Evolutionary conservation across 1,284 basidiomycete species (phyloP), one percentile per base, ranked within the genome.

Genomic region (Ceratobasidium sp.): DNA sequence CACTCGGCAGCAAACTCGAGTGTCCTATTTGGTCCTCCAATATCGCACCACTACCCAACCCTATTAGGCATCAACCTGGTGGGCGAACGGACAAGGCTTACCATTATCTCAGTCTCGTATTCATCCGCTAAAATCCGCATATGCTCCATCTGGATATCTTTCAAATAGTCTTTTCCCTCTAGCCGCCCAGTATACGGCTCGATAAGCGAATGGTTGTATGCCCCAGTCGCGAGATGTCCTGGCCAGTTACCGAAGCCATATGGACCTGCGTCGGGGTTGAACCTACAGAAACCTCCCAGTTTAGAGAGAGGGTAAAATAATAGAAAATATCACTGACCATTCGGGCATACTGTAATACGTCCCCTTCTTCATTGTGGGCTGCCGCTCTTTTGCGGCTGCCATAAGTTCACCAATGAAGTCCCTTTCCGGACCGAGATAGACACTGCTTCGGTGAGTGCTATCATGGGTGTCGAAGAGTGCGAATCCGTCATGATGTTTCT

Each of bases 61-160:
- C 29, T 54, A 1, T 54, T 54, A 22, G 53, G 6, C 4, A 54
- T 27, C 6, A 24, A 41, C 11, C 36, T 11, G 6, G 36, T 41
- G 11, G 11, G 36, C 36, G 36, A 11, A 11, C 36, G 11, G 29
- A 51, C 19, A 3, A 6, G 22, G 65, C 82, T 31, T 63, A 86
- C 87, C 88, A 89, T 85, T 54, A 89, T 87, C 75, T 89, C 87
- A 0, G 84, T 84, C 47, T 83, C 85, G 62, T 89, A 89, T n/a
- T 84, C 83, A n/a, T 84, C 78, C 0, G 85, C 86, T 3, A 90
- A 82, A 19, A 86, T 85, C 1, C 85, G 75, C 88, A 90, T 89
- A 66, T 90, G 89, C 0, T 87, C 86, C 29, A 85, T 80, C 78
- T 86, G 87, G 27, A 90, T 76, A 75, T 89, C 87, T 17, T 84